These are phyloP conservation scores for Plasmodium gallinaceum DNA, from an alignment of 169 alveolate species.

Conservation along the genomic window DNA sequence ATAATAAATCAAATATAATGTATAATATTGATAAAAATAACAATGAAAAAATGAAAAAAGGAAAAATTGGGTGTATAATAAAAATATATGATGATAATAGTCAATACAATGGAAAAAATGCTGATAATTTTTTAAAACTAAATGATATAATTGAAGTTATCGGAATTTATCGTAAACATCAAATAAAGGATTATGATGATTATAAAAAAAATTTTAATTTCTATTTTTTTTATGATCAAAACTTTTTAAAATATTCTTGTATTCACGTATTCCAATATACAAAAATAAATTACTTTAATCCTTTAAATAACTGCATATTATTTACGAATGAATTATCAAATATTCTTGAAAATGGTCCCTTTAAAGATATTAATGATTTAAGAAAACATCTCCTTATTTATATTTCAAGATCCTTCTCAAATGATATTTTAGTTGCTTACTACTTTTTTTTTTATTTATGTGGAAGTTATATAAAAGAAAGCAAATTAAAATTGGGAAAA, in stretches of 20 bases:
- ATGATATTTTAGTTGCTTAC: constrained; percentile 57
- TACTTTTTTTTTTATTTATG: constrained; percentile 70
- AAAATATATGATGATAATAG: constrained; percentile 74
- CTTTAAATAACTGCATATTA: constrained; percentile 56
- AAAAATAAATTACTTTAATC: constrained; percentile 64
- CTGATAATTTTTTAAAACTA: constrained; percentile 43
- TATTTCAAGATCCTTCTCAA: constrained; percentile 38
- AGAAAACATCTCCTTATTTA: constrained; percentile 36
- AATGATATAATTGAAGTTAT: constrained; percentile 71
- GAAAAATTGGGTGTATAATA: constrained; percentile 42
- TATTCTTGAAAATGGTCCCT: constrained; percentile 56
- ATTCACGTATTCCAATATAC: constrained; percentile 65
- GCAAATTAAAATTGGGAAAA: constrained; percentile 58
- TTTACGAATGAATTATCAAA: constrained; percentile 46
- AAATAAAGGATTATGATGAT: constrained; percentile 60
- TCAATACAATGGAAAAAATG: constrained; percentile 70
- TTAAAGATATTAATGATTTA: constrained; percentile 25
- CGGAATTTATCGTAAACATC: constrained; percentile 72
- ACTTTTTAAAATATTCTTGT: constrained; percentile 66
- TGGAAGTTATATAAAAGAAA: constrained; percentile 64
- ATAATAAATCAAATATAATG: not conserved
- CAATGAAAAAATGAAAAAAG: not conserved
- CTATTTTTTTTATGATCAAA: constrained; percentile 71
- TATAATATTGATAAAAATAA: not conserved
- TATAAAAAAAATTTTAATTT: constrained; percentile 47